Conservation (phyloP, 768 basidiomycete genomes). For the Psilocybe subaeruginosa region DNA sequence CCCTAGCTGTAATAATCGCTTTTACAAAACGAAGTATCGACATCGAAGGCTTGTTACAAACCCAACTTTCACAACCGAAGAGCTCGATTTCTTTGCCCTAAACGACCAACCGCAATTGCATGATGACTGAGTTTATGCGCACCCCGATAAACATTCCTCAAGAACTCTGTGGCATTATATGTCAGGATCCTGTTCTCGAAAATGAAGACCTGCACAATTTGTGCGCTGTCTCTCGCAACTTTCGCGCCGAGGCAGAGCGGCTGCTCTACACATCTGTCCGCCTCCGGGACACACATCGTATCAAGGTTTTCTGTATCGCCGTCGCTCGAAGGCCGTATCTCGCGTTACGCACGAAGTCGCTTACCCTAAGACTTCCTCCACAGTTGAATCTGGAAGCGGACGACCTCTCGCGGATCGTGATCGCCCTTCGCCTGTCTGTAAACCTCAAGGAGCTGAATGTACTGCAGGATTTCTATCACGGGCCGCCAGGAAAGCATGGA, state of each 20-base stretch:
- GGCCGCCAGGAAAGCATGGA: constrained; percentile 6
- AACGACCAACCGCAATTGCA: background rate
- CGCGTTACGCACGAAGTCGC: constrained; percentile 11
- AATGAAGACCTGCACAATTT: constrained; percentile 19
- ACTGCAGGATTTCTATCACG: constrained; percentile 8
- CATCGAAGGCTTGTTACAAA: no score
- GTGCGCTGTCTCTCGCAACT: constrained; percentile 22
- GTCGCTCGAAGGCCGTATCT: constrained; percentile 21
- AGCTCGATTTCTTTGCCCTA: background rate
- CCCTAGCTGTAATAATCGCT: no score
- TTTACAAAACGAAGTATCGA: no score
- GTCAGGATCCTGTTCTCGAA: constrained; percentile 15
- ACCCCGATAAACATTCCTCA: constrained; percentile 18
- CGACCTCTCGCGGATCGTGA: constrained; percentile 20
- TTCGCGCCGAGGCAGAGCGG: constrained; percentile 27
- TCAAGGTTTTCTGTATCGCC: constrained; percentile 23
- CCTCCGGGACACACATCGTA: constrained; percentile 15
- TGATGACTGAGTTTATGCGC: background rate
- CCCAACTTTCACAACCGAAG: background rate
- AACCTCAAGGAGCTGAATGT: constrained; percentile 21
- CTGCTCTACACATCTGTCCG: constrained; percentile 22
- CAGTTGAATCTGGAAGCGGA: constrained; percentile 19
- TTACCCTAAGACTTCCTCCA: constrained; percentile 22
- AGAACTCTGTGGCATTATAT: constrained; percentile 27
- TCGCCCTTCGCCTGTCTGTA: constrained; percentile 16